Base-by-base conservation (phyloP, 345 rosid species). In the Euclidium syriacum region DNA sequence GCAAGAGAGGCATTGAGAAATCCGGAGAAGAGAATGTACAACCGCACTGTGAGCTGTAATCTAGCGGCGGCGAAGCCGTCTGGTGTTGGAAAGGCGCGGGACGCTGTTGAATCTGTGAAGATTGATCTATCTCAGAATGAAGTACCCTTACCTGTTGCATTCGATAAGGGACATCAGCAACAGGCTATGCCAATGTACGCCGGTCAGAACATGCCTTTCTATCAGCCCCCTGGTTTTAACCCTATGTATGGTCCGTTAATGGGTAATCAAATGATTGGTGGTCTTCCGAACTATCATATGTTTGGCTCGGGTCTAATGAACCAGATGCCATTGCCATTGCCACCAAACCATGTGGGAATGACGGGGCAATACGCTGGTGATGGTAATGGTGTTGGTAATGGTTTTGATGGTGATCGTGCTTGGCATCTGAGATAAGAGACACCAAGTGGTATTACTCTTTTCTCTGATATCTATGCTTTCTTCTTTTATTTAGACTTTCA, bases 1-100 rank as follows among this genome's bases (percentile, higher is more conserved):
- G 76, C 75, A 2, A 44, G 63, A 29, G 67, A 65, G 40, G 81
- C 81, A 2, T 35, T 80, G 55, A 68, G 55, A 42, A 67, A 53
- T 0, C 84, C 84, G 1, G 74, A 70, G 33, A 77, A 73, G 73
- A 73, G 76, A 41, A 66, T 77, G 49, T 67, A 19, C 9, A 70
- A 50, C 23, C 78, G 81, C 4, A 51, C 62, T 0, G 72, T 63
- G 22, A 54, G 30, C 39, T 77, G 81, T 40, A 66, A 26, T 40
- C 23, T 77, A 56, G 78, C 81, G 0, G 50, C 2, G 18, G 62
- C 65, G 39, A 73, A 58, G 62, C 68, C 72, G 2, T 7, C 19
- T 46, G 62, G 62, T 3, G 10, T 19, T 59, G 76, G 27, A 7
- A 65, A 66, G 38, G 5, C 51, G 0, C 62, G 72, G 5, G 76